Conservation (phyloP, 441 rosid species). For the Gossypium davidsonii region DNA sequence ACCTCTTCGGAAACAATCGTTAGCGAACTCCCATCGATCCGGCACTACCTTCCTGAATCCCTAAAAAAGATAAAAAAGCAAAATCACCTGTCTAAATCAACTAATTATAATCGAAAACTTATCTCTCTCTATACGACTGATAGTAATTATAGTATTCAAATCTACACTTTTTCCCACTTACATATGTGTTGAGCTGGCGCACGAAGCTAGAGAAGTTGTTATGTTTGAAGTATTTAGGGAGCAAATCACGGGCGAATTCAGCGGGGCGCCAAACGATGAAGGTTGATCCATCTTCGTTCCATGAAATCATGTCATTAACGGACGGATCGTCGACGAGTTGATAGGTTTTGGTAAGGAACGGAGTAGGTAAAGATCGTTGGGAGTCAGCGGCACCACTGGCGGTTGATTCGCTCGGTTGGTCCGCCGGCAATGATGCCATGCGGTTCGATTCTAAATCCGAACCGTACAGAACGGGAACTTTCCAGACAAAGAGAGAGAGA, state of each 20-base stretch:
- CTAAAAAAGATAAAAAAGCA: constrained; percentile 16
- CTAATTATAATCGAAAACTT: neutral
- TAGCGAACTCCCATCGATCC: constrained; percentile 92
- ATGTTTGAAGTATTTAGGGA: constrained; percentile 87
- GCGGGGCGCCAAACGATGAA: constrained; percentile 90
- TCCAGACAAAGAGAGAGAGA: constrained; percentile 12
- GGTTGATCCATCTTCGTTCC: constrained; percentile 80
- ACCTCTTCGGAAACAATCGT: constrained; percentile 69
- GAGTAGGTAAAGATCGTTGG: constrained; percentile 75
- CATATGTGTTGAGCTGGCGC: constrained; percentile 89
- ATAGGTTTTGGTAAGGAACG: constrained; percentile 74
- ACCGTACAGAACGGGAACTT: neutral
- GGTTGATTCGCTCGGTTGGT: constrained; percentile 40
- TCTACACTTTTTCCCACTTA: constrained; percentile 27
- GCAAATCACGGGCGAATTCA: constrained; percentile 81
- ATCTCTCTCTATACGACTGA: neutral
- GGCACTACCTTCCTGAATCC: constrained; percentile 86
- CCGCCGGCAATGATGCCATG: constrained; percentile 51
- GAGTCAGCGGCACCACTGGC: constrained; percentile 37
- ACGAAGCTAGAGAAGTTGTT: constrained; percentile 96
- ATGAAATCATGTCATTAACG: constrained; percentile 61
- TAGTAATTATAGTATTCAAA: neutral
- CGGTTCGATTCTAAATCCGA: constrained; percentile 22
- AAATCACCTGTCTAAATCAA: neutral
- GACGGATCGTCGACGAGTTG: constrained; percentile 67